Base-by-base conservation (phyloP, 2,329 filamentous ascomycete species). In the Diaporthe sp. region DNA sequence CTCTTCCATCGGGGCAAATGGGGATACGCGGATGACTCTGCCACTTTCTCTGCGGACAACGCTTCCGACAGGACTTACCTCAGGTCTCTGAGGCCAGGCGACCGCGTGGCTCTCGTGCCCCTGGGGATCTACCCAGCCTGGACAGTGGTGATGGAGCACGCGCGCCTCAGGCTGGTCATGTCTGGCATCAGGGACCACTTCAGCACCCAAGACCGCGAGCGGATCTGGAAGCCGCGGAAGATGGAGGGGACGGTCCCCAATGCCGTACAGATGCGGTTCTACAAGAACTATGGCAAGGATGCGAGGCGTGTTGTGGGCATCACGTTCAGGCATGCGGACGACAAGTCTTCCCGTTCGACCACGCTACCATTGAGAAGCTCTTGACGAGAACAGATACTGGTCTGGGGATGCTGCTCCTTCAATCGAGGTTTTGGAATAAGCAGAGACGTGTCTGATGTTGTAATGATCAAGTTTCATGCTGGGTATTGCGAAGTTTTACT, bases 171-270 rank as follows among this genome's bases (percentile, higher is more conserved):
- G 10, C 31, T 58, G 55, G 28, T 37, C 55, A 58, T 58, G 55
- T 58, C 55, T 58, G 55, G 55, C 55, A 58, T 37, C 55, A 58
- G 55, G 55, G 31, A 58, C 31, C n/a, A 19, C 31, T 58, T 58
- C 19, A 58, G 55, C 55, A 58, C 7, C 31, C 55, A 58, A 37
- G 55, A 58, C 55, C 55, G 55, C 31, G 31, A 58, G 19, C 31
- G 55, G 8, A 37, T 58, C 31, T 58, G 55, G 55, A 58, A 37
- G 55, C 19, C 55, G 31, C 31, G 13, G 19, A 58, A 37, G 19
- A 58, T 58, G 55, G 31, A 31, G 17, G 34, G 17, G 28, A 37
- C 17, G 4, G 1, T 58, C 1, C 55, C 31, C 19, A 58, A 58
- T n/a, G 7, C 17, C 10, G 19, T 7, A 3, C 31, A 37, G 31